These are phyloP conservation scores for Nakazawaea ambrosiae DNA, from an alignment of 805 yeast species.

Conservation along the genomic window DNA sequence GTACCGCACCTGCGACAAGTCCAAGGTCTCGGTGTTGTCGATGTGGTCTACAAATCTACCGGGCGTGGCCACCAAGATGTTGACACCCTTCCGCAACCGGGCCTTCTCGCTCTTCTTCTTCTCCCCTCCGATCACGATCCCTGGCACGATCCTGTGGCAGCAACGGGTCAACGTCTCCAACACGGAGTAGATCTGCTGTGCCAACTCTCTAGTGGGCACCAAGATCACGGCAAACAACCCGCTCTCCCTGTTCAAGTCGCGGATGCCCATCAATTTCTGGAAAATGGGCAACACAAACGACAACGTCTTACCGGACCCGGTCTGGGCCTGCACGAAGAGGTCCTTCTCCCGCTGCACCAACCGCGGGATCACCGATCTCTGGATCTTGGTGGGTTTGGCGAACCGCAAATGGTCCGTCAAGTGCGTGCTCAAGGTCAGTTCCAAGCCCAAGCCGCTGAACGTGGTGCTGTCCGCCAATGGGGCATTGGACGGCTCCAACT, in stretches of 20 bases:
- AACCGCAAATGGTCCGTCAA: slow-evolving; percentile 50
- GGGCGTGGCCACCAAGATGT: slow-evolving; percentile 94
- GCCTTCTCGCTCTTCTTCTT: slow-evolving; percentile 97
- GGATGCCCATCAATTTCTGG: slow-evolving; percentile 57
- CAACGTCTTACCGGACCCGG: slow-evolving; percentile 96
- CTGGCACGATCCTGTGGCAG: slow-evolving; percentile 88
- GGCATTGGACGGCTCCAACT: slow-evolving; percentile 70
- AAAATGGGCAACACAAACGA: slow-evolving; percentile 82
- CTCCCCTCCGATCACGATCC: slow-evolving; percentile 96
- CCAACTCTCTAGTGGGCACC: slow-evolving; percentile 94
- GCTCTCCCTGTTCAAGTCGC: slow-evolving; percentile 46
- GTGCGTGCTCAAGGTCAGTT: slow-evolving; percentile 43
- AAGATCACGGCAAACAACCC: slow-evolving; percentile 87
- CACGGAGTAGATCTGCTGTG: slow-evolving; percentile 81
- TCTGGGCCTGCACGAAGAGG: slow-evolving; percentile 89
- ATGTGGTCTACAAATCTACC: slow-evolving; percentile 94
- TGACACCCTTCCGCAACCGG: slow-evolving; percentile 89
- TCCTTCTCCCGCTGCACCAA: slow-evolving; percentile 47
- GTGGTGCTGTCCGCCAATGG: slow-evolving; percentile 66
- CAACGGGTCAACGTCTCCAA: slow-evolving; percentile 65
- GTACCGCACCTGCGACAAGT: slow-evolving; percentile 70
- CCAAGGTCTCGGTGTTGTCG: slow-evolving; percentile 76
- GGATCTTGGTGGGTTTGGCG: slow-evolving; percentile 78
- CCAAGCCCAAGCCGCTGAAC: slow-evolving; percentile 67
- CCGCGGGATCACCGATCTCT: slow-evolving; percentile 70